A percentile compares a stretch with the other conserved stretches of the same genome.
phyloP scores from a whole-genome alignment of 2,329 filamentous ascomycete species.

The Trichoderma simmonsii region DNA sequence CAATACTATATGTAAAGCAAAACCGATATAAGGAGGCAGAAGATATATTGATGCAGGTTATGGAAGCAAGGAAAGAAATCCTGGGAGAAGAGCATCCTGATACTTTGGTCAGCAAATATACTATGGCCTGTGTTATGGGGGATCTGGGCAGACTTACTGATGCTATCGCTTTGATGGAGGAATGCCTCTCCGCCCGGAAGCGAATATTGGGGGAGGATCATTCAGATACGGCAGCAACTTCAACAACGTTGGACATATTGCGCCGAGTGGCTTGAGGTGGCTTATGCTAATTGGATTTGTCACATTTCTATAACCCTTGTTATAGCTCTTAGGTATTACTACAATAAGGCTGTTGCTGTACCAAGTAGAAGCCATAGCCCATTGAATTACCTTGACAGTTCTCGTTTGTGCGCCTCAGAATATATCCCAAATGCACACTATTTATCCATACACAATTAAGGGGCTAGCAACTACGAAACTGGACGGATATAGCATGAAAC shows the following conservation, averaged over 20 bases:
- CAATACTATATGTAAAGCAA: too few species aligned
- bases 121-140: background rate
- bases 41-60: background rate
- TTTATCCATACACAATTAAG: too few species aligned
- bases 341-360: too few species aligned
- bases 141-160: background rate
- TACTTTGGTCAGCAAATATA: background rate
- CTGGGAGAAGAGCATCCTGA: background rate
- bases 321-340: too few species aligned
- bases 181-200: background rate
- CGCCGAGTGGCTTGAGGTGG: background rate
- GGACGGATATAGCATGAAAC: too few species aligned
- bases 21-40: background rate
- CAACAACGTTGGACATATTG: background rate
- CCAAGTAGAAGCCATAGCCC: too few species aligned
- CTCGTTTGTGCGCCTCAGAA: too few species aligned
- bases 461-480: too few species aligned
- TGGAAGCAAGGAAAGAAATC: background rate
- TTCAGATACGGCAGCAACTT: background rate
- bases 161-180: background rate
- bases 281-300: background rate
- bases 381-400: too few species aligned
- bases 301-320: too few species aligned
- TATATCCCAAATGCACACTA: too few species aligned
- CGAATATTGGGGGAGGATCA: background rate